Conservation (phyloP, 164 flowering plant species). For the Pachysandra terminalis region DNA sequence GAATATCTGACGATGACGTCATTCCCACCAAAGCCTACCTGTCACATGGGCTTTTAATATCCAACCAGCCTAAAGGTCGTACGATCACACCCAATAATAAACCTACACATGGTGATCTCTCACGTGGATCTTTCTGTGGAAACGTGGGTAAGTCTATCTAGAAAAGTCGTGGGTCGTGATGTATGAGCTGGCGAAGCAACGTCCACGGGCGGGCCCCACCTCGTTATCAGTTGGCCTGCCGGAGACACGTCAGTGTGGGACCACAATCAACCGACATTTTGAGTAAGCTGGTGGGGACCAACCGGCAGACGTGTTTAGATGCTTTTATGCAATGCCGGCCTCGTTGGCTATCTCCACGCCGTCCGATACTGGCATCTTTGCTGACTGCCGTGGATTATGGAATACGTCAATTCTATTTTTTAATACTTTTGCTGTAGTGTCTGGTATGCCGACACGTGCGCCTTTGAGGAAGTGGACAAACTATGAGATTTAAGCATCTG, state of each 20-base stretch:
- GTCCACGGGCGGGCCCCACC: slow-evolving; percentile 15
- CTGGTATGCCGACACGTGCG: slow-evolving; percentile 24
- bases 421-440: slow-evolving; percentile 7
- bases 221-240: background rate
- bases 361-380: no score
- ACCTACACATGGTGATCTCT: background rate
- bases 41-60: slow-evolving; percentile 1
- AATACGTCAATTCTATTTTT: no score
- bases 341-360: no score
- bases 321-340: no score
- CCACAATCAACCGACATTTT: slow-evolving; percentile 17
- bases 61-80: background rate
- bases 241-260: slow-evolving; percentile 29
- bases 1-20: slow-evolving; percentile 2
- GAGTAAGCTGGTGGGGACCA: slow-evolving; percentile 17
- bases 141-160: background rate
- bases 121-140: background rate
- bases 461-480: background rate
- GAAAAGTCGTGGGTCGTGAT: background rate
- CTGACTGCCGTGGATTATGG: no score
- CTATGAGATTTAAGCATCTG: background rate
- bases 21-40: background rate
- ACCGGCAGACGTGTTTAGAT: no score
- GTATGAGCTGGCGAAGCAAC: slow-evolving; percentile 27
- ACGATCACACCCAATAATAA: background rate